A percentile compares a stretch with the other conserved stretches of the same genome.
Evolutionary conservation across 805 yeast genomes (phyloP).

Genomic region (Cyberlindnera nakhonratchasimensis): DNA sequence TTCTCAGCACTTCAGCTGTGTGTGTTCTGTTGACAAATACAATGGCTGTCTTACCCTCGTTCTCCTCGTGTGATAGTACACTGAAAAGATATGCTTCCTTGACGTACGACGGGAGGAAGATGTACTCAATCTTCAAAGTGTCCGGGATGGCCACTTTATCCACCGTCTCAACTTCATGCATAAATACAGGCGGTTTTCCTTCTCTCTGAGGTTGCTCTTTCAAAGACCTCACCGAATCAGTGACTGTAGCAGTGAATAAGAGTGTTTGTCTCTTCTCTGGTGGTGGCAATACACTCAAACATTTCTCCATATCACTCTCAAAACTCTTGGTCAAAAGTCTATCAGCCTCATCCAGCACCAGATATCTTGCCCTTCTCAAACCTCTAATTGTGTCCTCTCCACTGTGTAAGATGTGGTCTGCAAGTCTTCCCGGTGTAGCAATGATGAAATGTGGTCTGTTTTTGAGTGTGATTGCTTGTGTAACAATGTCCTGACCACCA

Average conservation of each 20-base stretch:
- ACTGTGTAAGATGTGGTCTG: constrained; percentile 82
- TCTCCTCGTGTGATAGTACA: constrained; percentile 58
- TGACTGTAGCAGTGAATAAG: constrained; percentile 92
- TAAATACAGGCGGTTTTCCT: constrained; percentile 52
- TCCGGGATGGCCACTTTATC: constrained; percentile 81
- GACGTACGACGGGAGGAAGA: constrained; percentile 81
- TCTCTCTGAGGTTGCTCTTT: constrained; percentile 58
- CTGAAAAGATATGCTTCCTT: constrained; percentile 84
- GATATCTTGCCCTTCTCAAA: constrained; percentile 67
- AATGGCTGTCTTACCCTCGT: constrained; percentile 65
- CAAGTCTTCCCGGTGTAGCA: constrained; percentile 96
- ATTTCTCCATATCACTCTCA: constrained; percentile 69
- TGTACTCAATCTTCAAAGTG: constrained; percentile 59
- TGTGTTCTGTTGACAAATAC: constrained; percentile 88
- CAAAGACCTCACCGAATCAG: constrained; percentile 82
- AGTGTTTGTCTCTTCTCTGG: constrained; percentile 79
- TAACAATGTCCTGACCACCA: constrained; percentile 94
- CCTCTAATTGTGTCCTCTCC: constrained; percentile 88
- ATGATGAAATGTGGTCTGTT: constrained; percentile 88
- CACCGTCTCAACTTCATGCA: constrained; percentile 71
- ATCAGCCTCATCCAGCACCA: constrained; percentile 88
- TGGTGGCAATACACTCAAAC: constrained; percentile 69
- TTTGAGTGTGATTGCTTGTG: constrained; percentile 79
- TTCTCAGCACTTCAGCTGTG: constrained; percentile 83
- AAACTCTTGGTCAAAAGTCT: constrained; percentile 81